These are phyloP conservation scores for Cladophialophora yegresii DNA, from an alignment of 2,329 filamentous ascomycete species.

Conservation along the genomic window DNA sequence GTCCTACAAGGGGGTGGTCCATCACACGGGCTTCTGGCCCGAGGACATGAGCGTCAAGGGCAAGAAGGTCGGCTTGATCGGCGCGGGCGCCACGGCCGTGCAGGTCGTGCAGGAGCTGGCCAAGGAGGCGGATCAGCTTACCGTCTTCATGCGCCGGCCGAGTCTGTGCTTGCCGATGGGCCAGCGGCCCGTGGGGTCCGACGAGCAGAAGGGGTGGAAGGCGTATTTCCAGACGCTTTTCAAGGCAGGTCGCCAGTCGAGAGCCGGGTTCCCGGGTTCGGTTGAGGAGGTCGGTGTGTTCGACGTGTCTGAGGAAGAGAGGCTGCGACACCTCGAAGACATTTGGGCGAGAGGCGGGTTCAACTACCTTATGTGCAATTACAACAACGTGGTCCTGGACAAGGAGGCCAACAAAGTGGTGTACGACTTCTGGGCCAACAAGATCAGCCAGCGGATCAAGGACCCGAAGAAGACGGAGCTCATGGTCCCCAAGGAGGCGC, in stretches of 20 bases:
- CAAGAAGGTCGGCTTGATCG: slow-evolving; percentile 65
- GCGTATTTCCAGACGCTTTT: slow-evolving; percentile 57
- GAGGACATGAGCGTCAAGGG: slow-evolving; percentile 56
- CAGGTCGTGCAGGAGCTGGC: slow-evolving; percentile 65
- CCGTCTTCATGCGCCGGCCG: slow-evolving; percentile 63
- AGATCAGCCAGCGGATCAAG: slow-evolving; percentile 54
- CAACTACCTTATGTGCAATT: slow-evolving; percentile 53
- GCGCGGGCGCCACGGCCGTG: slow-evolving; percentile 65
- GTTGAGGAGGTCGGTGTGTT: slow-evolving; percentile 49
- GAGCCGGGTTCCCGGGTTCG: slow-evolving; percentile 62
- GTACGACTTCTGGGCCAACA: slow-evolving; percentile 60
- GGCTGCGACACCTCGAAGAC: slow-evolving; percentile 52
- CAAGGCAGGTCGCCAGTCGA: slow-evolving; percentile 52
- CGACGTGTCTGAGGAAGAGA: slow-evolving; percentile 27
- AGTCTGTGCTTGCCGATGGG: slow-evolving; percentile 66
- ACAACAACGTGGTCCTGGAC: slow-evolving; percentile 54
- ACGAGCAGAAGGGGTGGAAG: slow-evolving; percentile 55
- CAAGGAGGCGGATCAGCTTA: slow-evolving; percentile 55
- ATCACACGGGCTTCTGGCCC: slow-evolving; percentile 65
- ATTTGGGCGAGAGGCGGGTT: slow-evolving; percentile 59
- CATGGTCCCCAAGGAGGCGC: slow-evolving; percentile 56
- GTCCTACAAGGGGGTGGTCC: slow-evolving; percentile 61
- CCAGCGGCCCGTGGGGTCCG: slow-evolving; percentile 49
- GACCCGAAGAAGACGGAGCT: slow-evolving; percentile 55
- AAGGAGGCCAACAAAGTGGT: slow-evolving; percentile 54